Base-by-base conservation (phyloP, 2,329 filamentous ascomycete genomes). In the Verticillium nonalfalfae region DNA sequence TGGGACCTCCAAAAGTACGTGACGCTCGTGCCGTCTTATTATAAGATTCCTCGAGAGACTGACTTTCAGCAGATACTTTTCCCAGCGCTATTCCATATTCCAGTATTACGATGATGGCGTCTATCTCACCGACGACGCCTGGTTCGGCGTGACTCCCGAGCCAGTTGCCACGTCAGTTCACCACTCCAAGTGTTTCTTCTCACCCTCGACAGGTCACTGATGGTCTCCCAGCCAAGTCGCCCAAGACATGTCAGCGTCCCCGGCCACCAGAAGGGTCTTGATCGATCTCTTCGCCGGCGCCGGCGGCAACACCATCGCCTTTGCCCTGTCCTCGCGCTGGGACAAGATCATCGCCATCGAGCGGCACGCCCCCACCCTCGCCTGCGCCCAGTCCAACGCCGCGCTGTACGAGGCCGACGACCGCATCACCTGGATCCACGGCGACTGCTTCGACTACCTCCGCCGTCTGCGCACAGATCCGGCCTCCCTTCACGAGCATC, bases 91-190 rank as follows among this genome's bases (percentile, higher is more conserved):
- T 73, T 89, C 87, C 59, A 90, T 99, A 66, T 99, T 96, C 76
- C 88, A 89, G 15, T 84, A 83, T 68, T 99, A 97, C 72, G 89
- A 97, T 72, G 84, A 93, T 62, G 94, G 93, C 60, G 84, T 99
- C 66, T 89, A 87, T 80, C 86, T 99, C 81, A 99, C 96, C 0
- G 88, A 96, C 72, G 89, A 94, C 76, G 90, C 93, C 60, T 99
- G 95, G 95, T 99, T 95, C 73, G 95, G 93, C 60, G 93, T 98
- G 7, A 99, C 96, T 0, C 93, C 95, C 14, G 94, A 99, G 74
- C 90, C 91, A 4, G 86, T 99, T 34, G 95, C 95, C 63, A 87
- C 83, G 91, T 95, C 79, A 69, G 81, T 77, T 62, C 18, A 11
- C 5, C 3, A 10, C 52, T 55, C 26, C 31, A n/a, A 10, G 10